Evolutionary conservation across 2,329 filamentous ascomycete species (phyloP).

Genomic region (Diplodia sapinea): DNA sequence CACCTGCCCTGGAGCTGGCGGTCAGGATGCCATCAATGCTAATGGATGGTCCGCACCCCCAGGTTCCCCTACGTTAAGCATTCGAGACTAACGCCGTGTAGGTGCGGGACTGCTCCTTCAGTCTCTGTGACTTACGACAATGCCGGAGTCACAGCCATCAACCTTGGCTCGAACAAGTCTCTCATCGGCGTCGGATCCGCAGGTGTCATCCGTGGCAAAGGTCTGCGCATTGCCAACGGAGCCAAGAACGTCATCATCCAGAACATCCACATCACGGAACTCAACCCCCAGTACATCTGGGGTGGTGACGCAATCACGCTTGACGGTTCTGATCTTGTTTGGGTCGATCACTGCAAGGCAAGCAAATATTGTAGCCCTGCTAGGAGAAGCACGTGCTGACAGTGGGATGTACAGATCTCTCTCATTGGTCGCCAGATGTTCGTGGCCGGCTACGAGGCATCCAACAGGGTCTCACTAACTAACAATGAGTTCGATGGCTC

Average conservation of each 20-base stretch:
- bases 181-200: slow-evolving; percentile 59
- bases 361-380: neutral
- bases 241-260: slow-evolving; percentile 61
- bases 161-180: slow-evolving; percentile 63
- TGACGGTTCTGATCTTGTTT: slow-evolving; percentile 39
- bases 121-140: slow-evolving; percentile 56
- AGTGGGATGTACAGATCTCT: slow-evolving; percentile 49
- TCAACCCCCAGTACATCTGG: slow-evolving; percentile 47
- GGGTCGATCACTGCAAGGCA: slow-evolving; percentile 38
- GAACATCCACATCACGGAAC: slow-evolving; percentile 53
- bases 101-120: slow-evolving; percentile 54
- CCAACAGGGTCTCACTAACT: slow-evolving; percentile 64
- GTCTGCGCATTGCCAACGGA: slow-evolving; percentile 51
- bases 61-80: no score
- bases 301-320: slow-evolving; percentile 46
- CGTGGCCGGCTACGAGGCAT: slow-evolving; percentile 61
- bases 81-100: slow-evolving; percentile 62
- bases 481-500: slow-evolving; percentile 65
- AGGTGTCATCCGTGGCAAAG: slow-evolving; percentile 65
- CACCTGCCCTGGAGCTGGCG: slow-evolving; percentile 58
- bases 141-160: slow-evolving; percentile 59
- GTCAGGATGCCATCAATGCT: slow-evolving; percentile 67
- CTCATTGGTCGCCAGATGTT: slow-evolving; percentile 67
- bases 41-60: slow-evolving; percentile 57
- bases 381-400: neutral